A percentile compares a stretch with the other conserved stretches of the same genome.
Evolutionary conservation across 495 filamentous ascomycete species (phyloP).

Genomic region (Hyaloscypha hepaticicola): DNA sequence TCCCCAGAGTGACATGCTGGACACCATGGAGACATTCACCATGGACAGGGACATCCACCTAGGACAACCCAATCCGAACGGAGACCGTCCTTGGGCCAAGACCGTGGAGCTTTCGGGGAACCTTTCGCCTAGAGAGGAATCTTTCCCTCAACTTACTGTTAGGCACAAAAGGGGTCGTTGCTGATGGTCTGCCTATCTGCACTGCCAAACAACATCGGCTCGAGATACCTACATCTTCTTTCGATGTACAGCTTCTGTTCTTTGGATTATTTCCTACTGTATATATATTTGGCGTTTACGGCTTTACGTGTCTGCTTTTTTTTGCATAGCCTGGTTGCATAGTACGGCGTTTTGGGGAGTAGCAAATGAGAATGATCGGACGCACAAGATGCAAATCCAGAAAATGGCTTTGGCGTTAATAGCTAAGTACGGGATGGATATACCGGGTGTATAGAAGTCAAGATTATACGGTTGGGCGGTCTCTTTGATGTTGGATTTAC

Average conservation of each 20-base stretch:
- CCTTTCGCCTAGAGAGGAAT: background rate
- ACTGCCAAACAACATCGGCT: background rate
- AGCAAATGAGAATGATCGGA: background rate
- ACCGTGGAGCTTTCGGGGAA: background rate
- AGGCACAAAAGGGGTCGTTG: background rate
- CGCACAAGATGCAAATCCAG: background rate
- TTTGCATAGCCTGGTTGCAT: background rate
- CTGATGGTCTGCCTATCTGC: background rate
- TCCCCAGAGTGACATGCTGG: background rate
- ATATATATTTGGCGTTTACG: background rate
- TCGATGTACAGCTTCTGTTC: background rate
- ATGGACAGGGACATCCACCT: background rate
- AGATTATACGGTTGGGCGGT: background rate
- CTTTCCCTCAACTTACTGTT: background rate
- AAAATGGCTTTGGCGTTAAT: background rate
- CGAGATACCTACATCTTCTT: too few species aligned
- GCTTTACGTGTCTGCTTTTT: background rate
- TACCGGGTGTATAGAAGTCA: background rate
- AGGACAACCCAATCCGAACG: background rate
- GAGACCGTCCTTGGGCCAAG: background rate
- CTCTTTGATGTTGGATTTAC: background rate
- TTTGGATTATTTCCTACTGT: background rate
- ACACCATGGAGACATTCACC: background rate
- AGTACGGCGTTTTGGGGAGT: background rate
- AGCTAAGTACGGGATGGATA: background rate